Evolutionary conservation across 2,329 filamentous ascomycete genomes (phyloP), one percentile per base, ranked within the genome.

Genomic region (Xylaria sp.): DNA sequence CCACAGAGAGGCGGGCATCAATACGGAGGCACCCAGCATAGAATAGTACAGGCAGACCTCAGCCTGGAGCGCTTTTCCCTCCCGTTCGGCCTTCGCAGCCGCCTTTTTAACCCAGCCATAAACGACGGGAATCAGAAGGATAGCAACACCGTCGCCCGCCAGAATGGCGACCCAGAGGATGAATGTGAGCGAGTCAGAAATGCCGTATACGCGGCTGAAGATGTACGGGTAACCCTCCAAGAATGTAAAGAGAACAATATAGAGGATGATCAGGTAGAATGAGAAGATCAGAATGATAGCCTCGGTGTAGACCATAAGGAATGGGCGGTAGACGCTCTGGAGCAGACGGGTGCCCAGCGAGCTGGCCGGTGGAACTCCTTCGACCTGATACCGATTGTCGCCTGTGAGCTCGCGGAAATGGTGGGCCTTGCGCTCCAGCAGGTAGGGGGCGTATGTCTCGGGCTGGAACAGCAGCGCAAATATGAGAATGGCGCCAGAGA

Each of bases 51-150:
- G 46, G 10, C 46, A 50, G 8, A 50, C 46, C 20, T 50, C 46
- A 23, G 46, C 46, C 9, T 50, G 46, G 15, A 50, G 46, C 12
- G 46, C 46, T 25, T 50, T 50, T 0, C 46, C 46, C n/a, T 50
- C 46, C 20, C 46, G 46, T 12, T 50, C 46, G 20, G 46, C 46
- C 20, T 50, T 50, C 20, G 46, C 46, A 13, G 46, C 46, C 2
- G 46, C 46, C 46, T 50, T 50, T 13, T 50, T 50, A 20, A 50
- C 46, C 46, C 46, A 50, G 46, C 46, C 20, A 50, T 50, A 50
- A 50, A 50, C 46, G 20, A 50, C 20, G 8, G 46, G 46, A 9
- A 50, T 50, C 10, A 50, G 20, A 13, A 20, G 20, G 10, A 50
- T 50, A 50, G 46, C 46, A 50, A 50, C 46, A 25, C 46, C 46